These are phyloP conservation scores for Fusarium pseudograminearum DNA, from an alignment of 2,329 filamentous ascomycete species.

Conservation along the genomic window DNA sequence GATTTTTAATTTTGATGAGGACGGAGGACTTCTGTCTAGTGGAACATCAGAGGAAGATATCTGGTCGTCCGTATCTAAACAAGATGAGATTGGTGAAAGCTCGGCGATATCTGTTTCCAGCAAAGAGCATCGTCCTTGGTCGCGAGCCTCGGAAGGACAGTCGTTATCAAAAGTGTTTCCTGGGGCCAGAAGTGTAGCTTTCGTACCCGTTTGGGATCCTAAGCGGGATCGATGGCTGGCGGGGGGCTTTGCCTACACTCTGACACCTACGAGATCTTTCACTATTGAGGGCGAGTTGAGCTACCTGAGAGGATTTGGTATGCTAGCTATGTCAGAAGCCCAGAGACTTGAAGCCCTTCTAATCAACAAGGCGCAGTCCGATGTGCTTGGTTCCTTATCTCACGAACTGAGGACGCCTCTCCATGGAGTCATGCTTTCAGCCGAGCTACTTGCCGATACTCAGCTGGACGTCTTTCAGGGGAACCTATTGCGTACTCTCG, in stretches of 20 bases:
- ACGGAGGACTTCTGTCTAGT: constrained; percentile 52
- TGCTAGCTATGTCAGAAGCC: constrained; percentile 69
- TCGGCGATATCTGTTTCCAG: background rate
- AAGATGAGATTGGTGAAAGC: background rate
- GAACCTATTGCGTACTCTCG: constrained; percentile 62
- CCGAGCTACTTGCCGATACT: constrained; percentile 67
- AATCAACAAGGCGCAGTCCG: constrained; percentile 64
- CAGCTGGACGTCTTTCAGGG: constrained; percentile 60
- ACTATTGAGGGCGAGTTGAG: constrained; percentile 62
- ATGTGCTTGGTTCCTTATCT: constrained; percentile 70
- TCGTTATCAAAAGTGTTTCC: constrained; percentile 54
- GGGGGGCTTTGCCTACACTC: constrained; percentile 63
- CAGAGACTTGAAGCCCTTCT: constrained; percentile 56
- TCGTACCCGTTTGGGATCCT: constrained; percentile 63
- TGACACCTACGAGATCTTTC: constrained; percentile 57
- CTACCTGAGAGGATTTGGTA: constrained; percentile 64
- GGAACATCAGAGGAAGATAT: constrained; percentile 50
- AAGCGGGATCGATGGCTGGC: constrained; percentile 61
- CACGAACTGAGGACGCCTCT: constrained; percentile 72
- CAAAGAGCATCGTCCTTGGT: constrained; percentile 9
- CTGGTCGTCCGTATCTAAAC: background rate
- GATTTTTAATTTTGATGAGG: constrained; percentile 59
- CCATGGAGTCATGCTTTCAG: constrained; percentile 68
- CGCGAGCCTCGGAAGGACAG: constrained; percentile 18
- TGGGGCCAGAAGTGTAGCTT: constrained; percentile 58